Percentiles rank a stretch among this genome's conserved stretches.
phyloP scores from a whole-genome alignment of 495 filamentous ascomycete genomes.

The Penicillium bovifimosum region DNA sequence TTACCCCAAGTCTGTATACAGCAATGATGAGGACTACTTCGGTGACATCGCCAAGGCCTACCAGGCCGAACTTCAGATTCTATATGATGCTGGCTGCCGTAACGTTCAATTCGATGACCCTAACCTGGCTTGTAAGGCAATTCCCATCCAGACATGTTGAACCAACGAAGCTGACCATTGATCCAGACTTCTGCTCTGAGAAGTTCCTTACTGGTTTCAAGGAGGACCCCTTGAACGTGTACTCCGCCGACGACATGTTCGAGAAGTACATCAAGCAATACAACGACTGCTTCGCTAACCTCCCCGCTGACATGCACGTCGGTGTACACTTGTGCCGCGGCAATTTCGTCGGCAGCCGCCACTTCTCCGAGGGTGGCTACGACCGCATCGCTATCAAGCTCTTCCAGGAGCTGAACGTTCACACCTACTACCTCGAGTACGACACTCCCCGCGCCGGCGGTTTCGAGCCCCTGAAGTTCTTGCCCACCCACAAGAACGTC shows the following conservation, averaged over 20 bases:
- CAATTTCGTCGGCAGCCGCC: conserved; percentile 71
- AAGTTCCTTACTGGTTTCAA: conserved; percentile 68
- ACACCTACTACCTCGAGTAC: conserved; percentile 82
- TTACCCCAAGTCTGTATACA: conserved; percentile 61
- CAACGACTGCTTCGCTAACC: conserved; percentile 62
- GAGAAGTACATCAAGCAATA: conserved; percentile 72
- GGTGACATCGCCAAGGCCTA: conserved; percentile 70
- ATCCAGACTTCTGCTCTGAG: conserved; percentile 64
- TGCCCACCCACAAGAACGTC: conserved; percentile 69
- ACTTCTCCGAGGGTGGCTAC: conserved; percentile 77
- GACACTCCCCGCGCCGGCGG: conserved; percentile 70
- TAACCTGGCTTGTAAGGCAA: conserved; percentile 61
- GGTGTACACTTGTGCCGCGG: conserved; percentile 77
- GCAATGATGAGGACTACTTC: conserved; percentile 65
- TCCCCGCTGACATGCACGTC: conserved; percentile 64
- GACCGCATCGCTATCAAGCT: conserved; percentile 75
- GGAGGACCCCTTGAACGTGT: conserved; percentile 48
- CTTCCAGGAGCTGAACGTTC: conserved; percentile 67
- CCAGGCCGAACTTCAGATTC: conserved; percentile 56
- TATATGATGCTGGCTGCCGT: conserved; percentile 63
- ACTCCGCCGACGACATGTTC: conserved; percentile 59
- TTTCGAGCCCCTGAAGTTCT: conserved; percentile 69
- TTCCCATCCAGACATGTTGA: background rate
- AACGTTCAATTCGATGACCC: conserved; percentile 76
- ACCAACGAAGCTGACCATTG: background rate